Conservation (phyloP, 2,329 filamentous ascomycete genomes). For the Cordyceps fumosorosea region DNA sequence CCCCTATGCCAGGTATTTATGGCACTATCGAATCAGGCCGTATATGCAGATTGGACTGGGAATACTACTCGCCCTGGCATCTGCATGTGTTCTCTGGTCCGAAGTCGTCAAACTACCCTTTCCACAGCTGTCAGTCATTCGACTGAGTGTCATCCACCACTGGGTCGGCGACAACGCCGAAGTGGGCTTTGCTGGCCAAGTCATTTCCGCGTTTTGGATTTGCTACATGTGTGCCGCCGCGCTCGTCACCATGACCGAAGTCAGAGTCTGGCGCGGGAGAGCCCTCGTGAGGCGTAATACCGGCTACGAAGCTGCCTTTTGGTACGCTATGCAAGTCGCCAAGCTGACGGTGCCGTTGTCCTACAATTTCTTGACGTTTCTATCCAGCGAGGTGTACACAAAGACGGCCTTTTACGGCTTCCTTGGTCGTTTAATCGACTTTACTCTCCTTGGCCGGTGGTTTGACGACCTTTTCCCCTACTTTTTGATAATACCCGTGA, state of each 20-base stretch:
- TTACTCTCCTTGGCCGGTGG: conserved; percentile 73
- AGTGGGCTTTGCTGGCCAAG: conserved; percentile 79
- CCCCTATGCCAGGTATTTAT: conserved; percentile 73
- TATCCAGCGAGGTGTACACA: conserved; percentile 64
- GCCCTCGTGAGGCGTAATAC: conserved; percentile 87
- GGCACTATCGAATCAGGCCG: conserved; percentile 69
- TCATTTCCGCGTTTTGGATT: conserved; percentile 81
- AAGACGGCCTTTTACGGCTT: conserved; percentile 84
- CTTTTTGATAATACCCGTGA: conserved; percentile 78
- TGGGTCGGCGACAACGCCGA: conserved; percentile 63
- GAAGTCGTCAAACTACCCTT: conserved; percentile 82
- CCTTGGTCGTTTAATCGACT: conserved; percentile 72
- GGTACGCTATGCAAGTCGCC: conserved; percentile 90
- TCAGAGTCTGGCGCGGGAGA: conserved; percentile 95
- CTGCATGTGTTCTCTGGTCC: conserved; percentile 82
- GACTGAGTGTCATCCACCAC: conserved; percentile 65
- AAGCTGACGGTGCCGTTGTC: conserved; percentile 86
- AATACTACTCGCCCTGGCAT: conserved; percentile 65
- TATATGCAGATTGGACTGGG: conserved; percentile 58
- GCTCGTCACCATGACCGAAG: conserved; percentile 79
- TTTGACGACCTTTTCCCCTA: conserved; percentile 88
- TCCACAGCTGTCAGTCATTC: conserved; percentile 65
- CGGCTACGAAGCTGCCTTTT: conserved; percentile 86
- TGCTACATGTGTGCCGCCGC: conserved; percentile 94
- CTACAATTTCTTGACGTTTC: conserved; percentile 94